A percentile compares a stretch with the other conserved stretches of the same genome.
phyloP scores from a whole-genome alignment of 148 eudicot species.

The Rhododendron ferrugineum region DNA sequence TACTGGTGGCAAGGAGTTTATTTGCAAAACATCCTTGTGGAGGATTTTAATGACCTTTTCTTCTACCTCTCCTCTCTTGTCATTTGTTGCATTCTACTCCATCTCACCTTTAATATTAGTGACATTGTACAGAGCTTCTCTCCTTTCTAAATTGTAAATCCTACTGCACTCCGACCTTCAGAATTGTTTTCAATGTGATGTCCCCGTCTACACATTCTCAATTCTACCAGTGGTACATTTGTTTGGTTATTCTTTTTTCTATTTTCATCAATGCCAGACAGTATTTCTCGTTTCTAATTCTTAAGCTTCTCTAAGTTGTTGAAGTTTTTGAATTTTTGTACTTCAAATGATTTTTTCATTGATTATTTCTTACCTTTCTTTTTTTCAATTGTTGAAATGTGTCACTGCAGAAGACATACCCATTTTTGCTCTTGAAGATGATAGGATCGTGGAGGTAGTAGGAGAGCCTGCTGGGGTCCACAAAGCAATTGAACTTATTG shows the following conservation, averaged over 20 bases:
- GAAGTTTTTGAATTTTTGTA: neutral
- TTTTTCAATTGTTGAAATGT: conserved; percentile 8
- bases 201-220: neutral
- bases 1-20: neutral
- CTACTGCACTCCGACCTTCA: neutral
- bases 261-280: neutral
- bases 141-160: neutral
- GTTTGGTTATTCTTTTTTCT: neutral
- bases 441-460: conserved; percentile 76
- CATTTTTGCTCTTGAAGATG: conserved; percentile 84
- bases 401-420: conserved; percentile 68
- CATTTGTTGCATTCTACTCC: neutral
- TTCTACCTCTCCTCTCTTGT: neutral
- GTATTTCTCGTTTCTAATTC: neutral
- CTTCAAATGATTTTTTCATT: neutral
- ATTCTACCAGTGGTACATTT: neutral
- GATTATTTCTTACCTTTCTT: neutral
- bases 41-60: neutral
- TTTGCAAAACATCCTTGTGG: neutral
- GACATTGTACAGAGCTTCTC: neutral
- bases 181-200: neutral
- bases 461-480: conserved; percentile 77
- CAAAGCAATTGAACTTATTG: conserved; percentile 78
- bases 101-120: neutral
- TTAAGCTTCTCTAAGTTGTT: neutral